These are phyloP conservation scores for Penicillium verrucosum DNA, from an alignment of 2,329 filamentous ascomycete genomes.

Conservation along the genomic window DNA sequence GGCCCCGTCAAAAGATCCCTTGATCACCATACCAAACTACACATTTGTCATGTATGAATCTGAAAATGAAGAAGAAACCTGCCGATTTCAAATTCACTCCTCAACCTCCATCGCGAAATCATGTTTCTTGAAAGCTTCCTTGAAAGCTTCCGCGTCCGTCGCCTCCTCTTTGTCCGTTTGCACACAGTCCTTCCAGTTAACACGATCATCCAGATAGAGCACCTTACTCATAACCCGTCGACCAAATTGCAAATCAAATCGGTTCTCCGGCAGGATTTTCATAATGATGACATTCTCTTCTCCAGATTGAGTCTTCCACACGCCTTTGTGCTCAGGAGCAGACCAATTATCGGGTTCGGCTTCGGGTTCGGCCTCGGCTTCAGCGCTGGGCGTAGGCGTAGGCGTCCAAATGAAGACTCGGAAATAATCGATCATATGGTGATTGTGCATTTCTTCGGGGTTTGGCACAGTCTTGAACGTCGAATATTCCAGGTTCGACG, in stretches of 20 bases:
- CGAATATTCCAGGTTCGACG: slow-evolving; percentile 67
- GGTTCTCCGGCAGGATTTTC: slow-evolving; percentile 65
- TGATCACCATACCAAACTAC: background rate
- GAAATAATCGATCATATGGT: slow-evolving; percentile 62
- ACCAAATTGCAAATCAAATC: slow-evolving; percentile 89
- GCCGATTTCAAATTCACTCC: background rate
- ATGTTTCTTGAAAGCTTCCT: slow-evolving; percentile 76
- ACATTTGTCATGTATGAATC: background rate
- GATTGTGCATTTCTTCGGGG: slow-evolving; percentile 41
- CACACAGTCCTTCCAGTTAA: slow-evolving; percentile 79
- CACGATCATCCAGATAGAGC: slow-evolving; percentile 71
- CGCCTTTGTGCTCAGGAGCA: slow-evolving; percentile 3
- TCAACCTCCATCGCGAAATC: slow-evolving; percentile 66
- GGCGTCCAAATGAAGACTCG: slow-evolving; percentile 73
- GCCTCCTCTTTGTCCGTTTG: slow-evolving; percentile 77
- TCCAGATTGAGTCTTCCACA: slow-evolving; percentile 31
- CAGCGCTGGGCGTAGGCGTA: slow-evolving; percentile 29
- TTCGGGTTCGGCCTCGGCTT: slow-evolving; percentile 1
- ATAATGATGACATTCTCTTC: slow-evolving; percentile 71
- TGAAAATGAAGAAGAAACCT: background rate
- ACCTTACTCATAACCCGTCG: slow-evolving; percentile 85
- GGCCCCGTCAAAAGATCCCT: background rate
- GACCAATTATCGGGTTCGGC: slow-evolving; percentile 6
- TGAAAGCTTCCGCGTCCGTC: slow-evolving; percentile 73
- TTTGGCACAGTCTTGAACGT: slow-evolving; percentile 45